Percentiles rank a stretch among this genome's conserved stretches.
These are phyloP conservation scores for Leucosporidium creatinivorum DNA, from an alignment of 768 basidiomycete species.

Conservation along the genomic window DNA sequence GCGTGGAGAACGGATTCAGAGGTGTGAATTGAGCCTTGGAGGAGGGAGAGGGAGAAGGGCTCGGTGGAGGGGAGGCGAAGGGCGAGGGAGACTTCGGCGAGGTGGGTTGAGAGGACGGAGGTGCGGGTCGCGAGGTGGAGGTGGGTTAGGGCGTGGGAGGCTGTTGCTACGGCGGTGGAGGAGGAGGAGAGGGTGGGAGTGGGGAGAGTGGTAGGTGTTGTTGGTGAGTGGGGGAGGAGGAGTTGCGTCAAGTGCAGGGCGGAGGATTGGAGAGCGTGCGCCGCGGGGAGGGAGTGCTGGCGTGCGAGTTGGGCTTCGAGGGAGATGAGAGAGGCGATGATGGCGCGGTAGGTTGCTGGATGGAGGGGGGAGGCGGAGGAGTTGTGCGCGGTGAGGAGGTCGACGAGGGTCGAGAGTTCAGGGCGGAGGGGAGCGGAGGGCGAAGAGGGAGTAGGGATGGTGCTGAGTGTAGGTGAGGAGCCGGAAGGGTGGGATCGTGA, in stretches of 20 bases:
- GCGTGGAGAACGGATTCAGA: not conserved
- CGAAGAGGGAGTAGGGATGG: no score
- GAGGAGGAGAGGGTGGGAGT: not conserved
- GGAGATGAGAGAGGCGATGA: slow-evolving; percentile 22
- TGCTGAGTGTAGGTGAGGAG: not conserved
- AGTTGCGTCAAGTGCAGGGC: not conserved
- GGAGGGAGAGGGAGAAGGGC: not conserved
- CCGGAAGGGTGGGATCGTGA: slow-evolving; percentile 24
- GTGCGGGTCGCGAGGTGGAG: slow-evolving; percentile 14
- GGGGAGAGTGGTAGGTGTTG: not conserved
- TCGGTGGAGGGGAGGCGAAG: not conserved
- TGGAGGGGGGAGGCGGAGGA: not conserved
- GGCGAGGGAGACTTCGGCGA: slow-evolving; percentile 23
- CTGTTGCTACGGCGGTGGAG: not conserved
- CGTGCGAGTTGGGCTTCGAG: slow-evolving; percentile 33
- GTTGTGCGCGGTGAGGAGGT: not conserved
- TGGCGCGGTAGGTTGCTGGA: slow-evolving; percentile 19
- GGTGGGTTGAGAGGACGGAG: slow-evolving; percentile 19
- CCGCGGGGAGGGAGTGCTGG: slow-evolving; percentile 4
- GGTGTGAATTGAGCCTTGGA: not conserved
- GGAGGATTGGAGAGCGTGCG: slow-evolving; percentile 1
- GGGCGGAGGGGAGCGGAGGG: not conserved
- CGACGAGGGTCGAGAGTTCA: not conserved
- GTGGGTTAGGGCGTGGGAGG: not conserved
- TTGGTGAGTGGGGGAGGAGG: not conserved